These are phyloP conservation scores for Penicillium macrosclerotiorum DNA, from an alignment of 495 filamentous ascomycete species.

Conservation along the genomic window DNA sequence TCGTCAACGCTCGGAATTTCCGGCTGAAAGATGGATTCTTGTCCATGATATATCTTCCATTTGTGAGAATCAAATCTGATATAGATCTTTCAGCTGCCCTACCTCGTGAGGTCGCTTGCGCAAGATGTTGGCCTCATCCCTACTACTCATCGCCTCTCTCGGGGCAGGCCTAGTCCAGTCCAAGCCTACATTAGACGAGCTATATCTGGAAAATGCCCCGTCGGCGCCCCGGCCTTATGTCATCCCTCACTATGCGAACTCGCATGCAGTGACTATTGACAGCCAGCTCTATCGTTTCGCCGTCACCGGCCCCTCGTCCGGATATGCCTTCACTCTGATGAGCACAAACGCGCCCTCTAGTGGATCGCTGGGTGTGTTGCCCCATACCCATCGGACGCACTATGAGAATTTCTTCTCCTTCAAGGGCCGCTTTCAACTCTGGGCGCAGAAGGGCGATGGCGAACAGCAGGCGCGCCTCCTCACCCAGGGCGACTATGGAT, in stretches of 20 bases:
- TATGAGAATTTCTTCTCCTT: conserved; percentile 47
- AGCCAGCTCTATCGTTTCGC: conserved; percentile 32
- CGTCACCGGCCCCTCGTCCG: conserved; percentile 43
- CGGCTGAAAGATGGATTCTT: no score
- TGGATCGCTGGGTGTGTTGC: conserved; percentile 32
- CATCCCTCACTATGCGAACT: conserved; percentile 30
- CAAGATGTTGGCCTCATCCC: conserved; percentile 14
- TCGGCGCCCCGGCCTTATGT: conserved; percentile 29
- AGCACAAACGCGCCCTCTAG: conserved; percentile 37
- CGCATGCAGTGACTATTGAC: conserved; percentile 28
- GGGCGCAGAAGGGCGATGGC: conserved; percentile 33
- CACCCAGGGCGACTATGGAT: conserved; percentile 39
- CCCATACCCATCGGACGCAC: conserved; percentile 41
- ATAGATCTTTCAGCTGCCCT: no score
- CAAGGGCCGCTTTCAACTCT: conserved; percentile 46
- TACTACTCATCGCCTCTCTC: conserved; percentile 12
- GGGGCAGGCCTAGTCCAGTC: conserved; percentile 11
- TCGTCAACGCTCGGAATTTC: no score
- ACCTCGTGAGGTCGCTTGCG: no score
- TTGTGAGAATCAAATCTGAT: not conserved
- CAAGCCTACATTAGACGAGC: conserved; percentile 14
- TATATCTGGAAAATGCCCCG: conserved; percentile 28
- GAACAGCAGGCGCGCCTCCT: conserved; percentile 37
- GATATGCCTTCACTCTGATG: conserved; percentile 38
- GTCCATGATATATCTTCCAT: no score